Evolutionary conservation across 2,329 filamentous ascomycete genomes (phyloP).

Genomic region (Stemphylium lycopersici): DNA sequence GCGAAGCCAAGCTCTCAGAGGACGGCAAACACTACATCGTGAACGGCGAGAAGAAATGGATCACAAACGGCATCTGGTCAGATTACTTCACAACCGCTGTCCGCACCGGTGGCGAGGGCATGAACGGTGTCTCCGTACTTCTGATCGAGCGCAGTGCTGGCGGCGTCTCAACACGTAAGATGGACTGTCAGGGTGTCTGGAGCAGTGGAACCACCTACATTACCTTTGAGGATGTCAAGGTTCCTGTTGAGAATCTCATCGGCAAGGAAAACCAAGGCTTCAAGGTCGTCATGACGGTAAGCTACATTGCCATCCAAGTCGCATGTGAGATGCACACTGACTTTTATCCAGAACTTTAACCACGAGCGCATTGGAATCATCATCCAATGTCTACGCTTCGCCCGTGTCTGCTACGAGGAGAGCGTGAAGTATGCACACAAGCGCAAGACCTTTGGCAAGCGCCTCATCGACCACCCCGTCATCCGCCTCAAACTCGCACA

Average conservation of each 20-base stretch:
- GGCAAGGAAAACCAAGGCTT: conserved; percentile 99
- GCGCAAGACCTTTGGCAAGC: conserved; percentile 94
- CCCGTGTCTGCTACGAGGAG: conserved; percentile 96
- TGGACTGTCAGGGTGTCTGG: conserved; percentile 94
- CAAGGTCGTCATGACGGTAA: conserved; percentile 90
- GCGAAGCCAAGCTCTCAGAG: conserved; percentile 91
- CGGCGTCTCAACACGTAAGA: conserved; percentile 88
- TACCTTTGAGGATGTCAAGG: conserved; percentile 98
- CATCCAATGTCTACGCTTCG: conserved; percentile 95
- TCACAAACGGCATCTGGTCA: conserved; percentile 95
- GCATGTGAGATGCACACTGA: not conserved
- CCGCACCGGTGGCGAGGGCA: conserved; percentile 75
- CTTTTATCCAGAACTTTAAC: conserved; percentile 77
- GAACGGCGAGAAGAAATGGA: conserved; percentile 99
- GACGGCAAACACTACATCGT: conserved; percentile 99
- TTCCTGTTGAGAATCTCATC: conserved; percentile 97
- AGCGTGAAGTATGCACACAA: conserved; percentile 97
- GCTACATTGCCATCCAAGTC: not conserved
- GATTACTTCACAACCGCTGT: conserved; percentile 89
- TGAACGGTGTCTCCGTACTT: conserved; percentile 90
- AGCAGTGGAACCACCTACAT: conserved; percentile 94
- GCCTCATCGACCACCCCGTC: conserved; percentile 93
- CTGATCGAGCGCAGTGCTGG: conserved; percentile 86
- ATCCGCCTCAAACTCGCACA: conserved; percentile 97
- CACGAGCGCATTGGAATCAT: conserved; percentile 99